phyloP scores from a whole-genome alignment of 2,329 filamentous ascomycete genomes.

The Alternaria solani region DNA sequence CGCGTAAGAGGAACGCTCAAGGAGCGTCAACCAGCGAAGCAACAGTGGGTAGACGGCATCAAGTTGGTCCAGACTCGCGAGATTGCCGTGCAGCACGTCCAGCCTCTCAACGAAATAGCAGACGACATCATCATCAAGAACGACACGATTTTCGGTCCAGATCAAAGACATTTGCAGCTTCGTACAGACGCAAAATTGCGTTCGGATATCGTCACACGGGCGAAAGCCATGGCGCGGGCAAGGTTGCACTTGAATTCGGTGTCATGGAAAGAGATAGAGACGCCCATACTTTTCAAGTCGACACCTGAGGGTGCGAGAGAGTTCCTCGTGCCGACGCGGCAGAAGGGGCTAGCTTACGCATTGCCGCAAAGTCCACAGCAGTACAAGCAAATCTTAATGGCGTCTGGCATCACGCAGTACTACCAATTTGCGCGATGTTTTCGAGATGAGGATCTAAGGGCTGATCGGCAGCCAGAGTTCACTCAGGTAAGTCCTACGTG shows the following conservation, averaged over 20 bases:
- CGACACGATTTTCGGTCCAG: conserved; percentile 75
- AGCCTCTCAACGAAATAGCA: conserved; percentile 76
- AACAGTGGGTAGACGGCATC: conserved; percentile 40
- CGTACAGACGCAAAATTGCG: conserved; percentile 74
- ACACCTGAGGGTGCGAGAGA: conserved; percentile 95
- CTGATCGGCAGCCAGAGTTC: conserved; percentile 95
- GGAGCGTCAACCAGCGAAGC: conserved; percentile 49
- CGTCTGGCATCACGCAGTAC: conserved; percentile 81
- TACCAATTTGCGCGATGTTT: conserved; percentile 96
- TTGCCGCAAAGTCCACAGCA: conserved; percentile 96
- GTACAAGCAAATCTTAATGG: conserved; percentile 98
- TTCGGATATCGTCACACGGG: conserved; percentile 75
- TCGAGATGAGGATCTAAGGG: conserved; percentile 89
- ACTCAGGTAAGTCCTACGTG: conserved; percentile 71
- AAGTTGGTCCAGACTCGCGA: conserved; percentile 59
- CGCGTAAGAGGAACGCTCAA: conserved; percentile 61
- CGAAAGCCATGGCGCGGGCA: conserved; percentile 64
- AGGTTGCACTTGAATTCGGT: conserved; percentile 62
- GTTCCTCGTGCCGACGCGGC: conserved; percentile 89
- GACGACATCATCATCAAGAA: conserved; percentile 78
- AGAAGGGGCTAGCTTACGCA: conserved; percentile 80
- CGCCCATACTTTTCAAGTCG: conserved; percentile 94
- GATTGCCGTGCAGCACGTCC: conserved; percentile 68
- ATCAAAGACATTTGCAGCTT: conserved; percentile 83
- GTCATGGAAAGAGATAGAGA: conserved; percentile 83